A percentile compares a stretch with the other conserved stretches of the same genome.
Evolutionary conservation across 805 yeast species (phyloP).

Genomic region (Wickerhamomyces subpelliculosus): DNA sequence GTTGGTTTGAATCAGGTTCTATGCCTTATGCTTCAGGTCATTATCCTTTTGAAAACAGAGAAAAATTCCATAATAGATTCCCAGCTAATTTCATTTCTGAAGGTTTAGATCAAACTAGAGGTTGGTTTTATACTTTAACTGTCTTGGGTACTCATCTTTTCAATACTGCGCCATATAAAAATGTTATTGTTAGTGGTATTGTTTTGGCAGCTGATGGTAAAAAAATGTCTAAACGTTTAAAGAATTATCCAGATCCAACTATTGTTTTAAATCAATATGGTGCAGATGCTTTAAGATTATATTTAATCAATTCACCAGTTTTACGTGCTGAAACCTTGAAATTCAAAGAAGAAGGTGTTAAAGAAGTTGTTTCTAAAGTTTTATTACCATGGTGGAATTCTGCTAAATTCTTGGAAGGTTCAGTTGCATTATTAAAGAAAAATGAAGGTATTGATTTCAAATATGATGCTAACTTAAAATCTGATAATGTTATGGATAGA

Average conservation of each 20-base stretch:
- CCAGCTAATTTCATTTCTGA: slow-evolving; percentile 98
- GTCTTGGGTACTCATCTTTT: slow-evolving; percentile 94
- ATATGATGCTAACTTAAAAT: slow-evolving; percentile 56
- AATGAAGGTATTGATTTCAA: slow-evolving; percentile 61
- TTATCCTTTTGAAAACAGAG: slow-evolving; percentile 88
- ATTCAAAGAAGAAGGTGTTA: slow-evolving; percentile 98
- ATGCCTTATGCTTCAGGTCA: slow-evolving; percentile 98
- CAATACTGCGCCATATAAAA: slow-evolving; percentile 87
- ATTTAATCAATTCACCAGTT: slow-evolving; percentile 95
- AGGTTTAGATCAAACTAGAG: slow-evolving; percentile 99
- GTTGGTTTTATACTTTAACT: slow-evolving; percentile 97
- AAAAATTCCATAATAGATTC: slow-evolving; percentile 63
- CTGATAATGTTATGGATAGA: slow-evolving; percentile 91
- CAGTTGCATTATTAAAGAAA: slow-evolving; percentile 79
- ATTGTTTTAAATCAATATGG: slow-evolving; percentile 81
- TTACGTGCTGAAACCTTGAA: slow-evolving; percentile 93
- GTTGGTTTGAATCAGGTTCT: slow-evolving; percentile 99
- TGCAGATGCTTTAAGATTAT: slow-evolving; percentile 95
- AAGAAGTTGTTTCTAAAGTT: slow-evolving; percentile 94
- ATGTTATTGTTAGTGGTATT: slow-evolving; percentile 93
- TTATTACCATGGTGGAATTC: slow-evolving; percentile 99
- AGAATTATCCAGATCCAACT: slow-evolving; percentile 95
- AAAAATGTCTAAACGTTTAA: slow-evolving; percentile 97
- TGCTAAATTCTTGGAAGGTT: slow-evolving; percentile 92
- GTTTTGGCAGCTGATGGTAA: slow-evolving; percentile 97